These are phyloP conservation scores for Vaccinium myrtillus DNA, from an alignment of 148 eudicot genomes.

Conservation along the genomic window DNA sequence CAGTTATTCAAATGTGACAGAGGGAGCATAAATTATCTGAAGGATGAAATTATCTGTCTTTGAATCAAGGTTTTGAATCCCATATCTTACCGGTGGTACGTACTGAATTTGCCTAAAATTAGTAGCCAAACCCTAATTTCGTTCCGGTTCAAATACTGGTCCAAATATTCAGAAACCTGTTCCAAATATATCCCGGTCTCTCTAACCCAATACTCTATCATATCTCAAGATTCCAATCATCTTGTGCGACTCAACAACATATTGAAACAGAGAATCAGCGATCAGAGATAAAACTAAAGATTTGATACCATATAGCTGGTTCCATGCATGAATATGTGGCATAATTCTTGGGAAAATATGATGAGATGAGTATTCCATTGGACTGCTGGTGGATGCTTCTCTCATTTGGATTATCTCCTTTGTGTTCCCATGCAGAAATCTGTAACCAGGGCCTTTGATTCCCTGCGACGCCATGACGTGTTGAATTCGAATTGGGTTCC, in stretches of 20 bases:
- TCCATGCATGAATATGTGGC: conserved; percentile 27
- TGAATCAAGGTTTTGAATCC: neutral
- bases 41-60: neutral
- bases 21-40: too few relatives aligned
- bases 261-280: neutral
- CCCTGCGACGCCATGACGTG: neutral
- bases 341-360: conserved; percentile 16
- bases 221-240: too few relatives aligned
- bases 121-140: neutral
- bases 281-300: neutral
- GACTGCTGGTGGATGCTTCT: neutral
- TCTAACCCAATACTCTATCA: too few relatives aligned
- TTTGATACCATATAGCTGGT: conserved; percentile 19
- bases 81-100: neutral
- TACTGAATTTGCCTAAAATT: neutral
- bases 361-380: conserved; percentile 17
- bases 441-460: conserved; percentile 22
- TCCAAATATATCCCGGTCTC: too few relatives aligned
- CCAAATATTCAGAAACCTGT: too few relatives aligned
- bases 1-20: too few relatives aligned
- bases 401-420: conserved; percentile 22
- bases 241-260: too few relatives aligned
- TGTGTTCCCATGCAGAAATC: conserved; percentile 23
- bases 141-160: neutral
- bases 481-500: conserved; percentile 10